Base-by-base conservation (phyloP, 2,329 filamentous ascomycete genomes). In the Exophiala viscosa region DNA sequence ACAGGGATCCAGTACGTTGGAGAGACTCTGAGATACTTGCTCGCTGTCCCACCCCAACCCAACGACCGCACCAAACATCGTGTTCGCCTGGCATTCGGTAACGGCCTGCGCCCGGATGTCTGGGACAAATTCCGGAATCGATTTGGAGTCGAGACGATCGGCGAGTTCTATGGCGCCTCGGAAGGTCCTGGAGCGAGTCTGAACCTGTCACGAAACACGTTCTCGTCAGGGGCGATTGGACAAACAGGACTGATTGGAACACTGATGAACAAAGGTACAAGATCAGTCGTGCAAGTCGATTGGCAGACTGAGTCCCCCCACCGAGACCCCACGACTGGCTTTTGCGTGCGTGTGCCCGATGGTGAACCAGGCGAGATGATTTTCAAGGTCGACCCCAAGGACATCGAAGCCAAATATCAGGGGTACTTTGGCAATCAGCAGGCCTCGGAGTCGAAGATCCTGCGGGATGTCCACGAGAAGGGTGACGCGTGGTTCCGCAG, bases 121-220 rank as follows among this genome's bases (percentile, higher is more conserved):
- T 96, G 90, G 90, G 83, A 88, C 57, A 76, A 73, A 6, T 93
- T 95, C 75, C 90, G 90, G 67, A 79, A 87, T 20, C 85, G 90
- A 14, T 96, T 93, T 64, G 84, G 81, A 17, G 81, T 95, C 52
- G 80, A 83, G 31, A 80, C 80, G 1, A 82, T 92, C 53, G 84
- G 81, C 55, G 89, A 95, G 65, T 91, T 95, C 69, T 95, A 93
- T 68, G 86, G 85, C 10, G 79, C 87, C 1, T 90, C 88, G 0
- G 88, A 92, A 68, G 87, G 85, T 3, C 79, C 82, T 1, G 75
- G 81, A 2, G 87, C 79, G 1, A 79, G 80, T 0, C 91, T 85
- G 78, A 95, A 95, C 66, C 68, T 85, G 44, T 85, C 82, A 50
- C 78, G 80, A 9, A 95, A 95, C 65, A 80, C 85, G 55, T 88